Percentiles rank a stretch among this genome's conserved stretches.
These are phyloP conservation scores for Ceratobasidium sp. DNA, from an alignment of 1,284 basidiomycete genomes.

Conservation along the genomic window DNA sequence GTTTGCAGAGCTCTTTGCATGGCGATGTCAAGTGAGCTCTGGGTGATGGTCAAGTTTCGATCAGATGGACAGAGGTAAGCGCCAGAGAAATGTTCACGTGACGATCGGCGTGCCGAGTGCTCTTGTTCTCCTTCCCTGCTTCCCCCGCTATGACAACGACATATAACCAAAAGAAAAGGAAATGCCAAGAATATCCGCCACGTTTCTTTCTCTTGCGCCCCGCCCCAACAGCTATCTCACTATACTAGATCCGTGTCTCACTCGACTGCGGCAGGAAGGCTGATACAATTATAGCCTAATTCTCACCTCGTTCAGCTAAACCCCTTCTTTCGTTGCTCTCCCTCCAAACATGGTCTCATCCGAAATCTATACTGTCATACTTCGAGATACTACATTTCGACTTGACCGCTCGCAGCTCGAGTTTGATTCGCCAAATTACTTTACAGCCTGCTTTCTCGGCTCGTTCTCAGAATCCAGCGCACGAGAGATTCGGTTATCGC, in stretches of 20 bases:
- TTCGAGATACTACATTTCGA: slow-evolving; percentile 1
- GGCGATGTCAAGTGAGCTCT: not conserved
- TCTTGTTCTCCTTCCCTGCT: not conserved
- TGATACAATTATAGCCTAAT: not conserved
- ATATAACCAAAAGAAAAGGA: not conserved
- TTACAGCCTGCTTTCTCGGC: slow-evolving; percentile 30
- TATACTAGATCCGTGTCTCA: slow-evolving; percentile 6
- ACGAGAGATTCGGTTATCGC: slow-evolving; percentile 3
- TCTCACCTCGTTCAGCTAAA: not conserved
- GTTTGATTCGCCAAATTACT: slow-evolving; percentile 32
- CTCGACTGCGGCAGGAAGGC: slow-evolving; percentile 3
- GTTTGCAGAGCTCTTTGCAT: slow-evolving; percentile 18
- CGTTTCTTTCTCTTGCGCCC: not conserved
- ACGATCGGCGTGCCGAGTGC: slow-evolving; percentile 9
- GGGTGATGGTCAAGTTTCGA: slow-evolving; percentile 3
- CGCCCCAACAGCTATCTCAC: not conserved
- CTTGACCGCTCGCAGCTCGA: slow-evolving; percentile 22
- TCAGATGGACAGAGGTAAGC: slow-evolving; percentile 4
- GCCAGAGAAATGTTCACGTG: slow-evolving; percentile 12
- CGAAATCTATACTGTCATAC: slow-evolving; percentile 12
- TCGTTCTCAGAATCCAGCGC: slow-evolving; percentile 6
- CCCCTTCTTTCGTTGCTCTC: not conserved
- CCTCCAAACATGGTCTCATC: not conserved
- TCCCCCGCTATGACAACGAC: not conserved
- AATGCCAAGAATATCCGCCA: not conserved